Evolutionary conservation across 2,329 filamentous ascomycete genomes (phyloP), one percentile per base, ranked within the genome.

Genomic region (Curvularia sp.): DNA sequence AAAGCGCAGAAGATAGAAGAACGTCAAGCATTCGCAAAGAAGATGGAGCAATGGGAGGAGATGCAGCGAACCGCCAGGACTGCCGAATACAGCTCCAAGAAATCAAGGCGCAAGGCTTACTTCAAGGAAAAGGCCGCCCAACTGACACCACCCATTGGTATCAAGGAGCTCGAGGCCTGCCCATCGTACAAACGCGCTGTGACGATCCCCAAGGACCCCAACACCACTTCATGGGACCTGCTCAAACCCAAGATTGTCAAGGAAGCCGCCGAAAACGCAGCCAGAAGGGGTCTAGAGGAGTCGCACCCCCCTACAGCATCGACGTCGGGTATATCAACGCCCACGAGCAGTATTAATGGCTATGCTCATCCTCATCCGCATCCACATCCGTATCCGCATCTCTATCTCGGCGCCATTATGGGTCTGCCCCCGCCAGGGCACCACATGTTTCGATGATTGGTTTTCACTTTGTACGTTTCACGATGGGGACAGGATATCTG

Each of bases 11-110:
- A 69, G 15, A 60, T 73, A 15, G 69, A 74, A 28, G 74, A 75
- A 46, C 70, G 74, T 9, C 67, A 67, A 32, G 61, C 63, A 1
- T 76, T 77, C 43, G 74, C 74, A 49, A 65, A 68, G 27, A 71
- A 74, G 49, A 77, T 78, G 72, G 74, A 78, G 48, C 64, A 63
- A 4, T 78, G 73, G 72, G 76, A 78, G 57, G 73, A 77, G 51
- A 61, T 64, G 28, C 68, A 67, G 15, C 68, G 72, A 23, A 67
- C 60, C 13, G 64, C 65, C 15, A 75, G 72, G 49, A 67, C 70
- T 9, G 67, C 63, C 42, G 68, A 71, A 36, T 72, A 75, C 47
- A 64, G 68, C 25, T 65, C 68, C 15, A 75, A 71, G 64, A 77
- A 77, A 60, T 60, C 64, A 28, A 69, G 69, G 48, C 71, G 75